Conservation (phyloP, 192 early-diverging fungal genomes). For the Pilaira anomala region DNA sequence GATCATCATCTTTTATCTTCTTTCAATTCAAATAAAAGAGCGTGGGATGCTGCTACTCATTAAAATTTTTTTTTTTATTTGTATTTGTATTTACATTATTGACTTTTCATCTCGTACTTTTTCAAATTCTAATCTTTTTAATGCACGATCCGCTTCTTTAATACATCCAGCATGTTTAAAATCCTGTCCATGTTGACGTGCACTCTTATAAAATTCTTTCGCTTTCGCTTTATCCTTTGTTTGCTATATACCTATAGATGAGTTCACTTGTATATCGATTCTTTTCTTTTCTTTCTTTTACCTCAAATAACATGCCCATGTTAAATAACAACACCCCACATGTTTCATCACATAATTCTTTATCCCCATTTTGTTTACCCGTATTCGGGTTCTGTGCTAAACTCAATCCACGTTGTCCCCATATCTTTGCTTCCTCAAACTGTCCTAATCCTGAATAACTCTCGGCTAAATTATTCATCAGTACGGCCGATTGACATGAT, state of each 20-base stretch:
- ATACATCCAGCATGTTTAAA: slow-evolving; percentile 38
- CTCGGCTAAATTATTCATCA: slow-evolving; percentile 62
- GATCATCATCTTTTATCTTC: neutral
- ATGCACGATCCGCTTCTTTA: slow-evolving; percentile 39
- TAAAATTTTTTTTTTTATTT: slow-evolving; percentile 1
- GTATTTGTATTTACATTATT: slow-evolving; percentile 12
- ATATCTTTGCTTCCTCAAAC: slow-evolving; percentile 47
- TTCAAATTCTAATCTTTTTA: slow-evolving; percentile 36
- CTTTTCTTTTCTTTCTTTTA: too few relatives aligned
- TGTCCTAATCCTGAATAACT: slow-evolving; percentile 48
- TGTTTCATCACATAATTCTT: slow-evolving; percentile 46
- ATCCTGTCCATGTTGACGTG: slow-evolving; percentile 41
- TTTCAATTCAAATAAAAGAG: neutral
- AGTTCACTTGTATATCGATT: too few relatives aligned
- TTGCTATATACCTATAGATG: too few relatives aligned
- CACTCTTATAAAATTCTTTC: slow-evolving; percentile 37
- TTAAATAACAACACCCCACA: slow-evolving; percentile 56
- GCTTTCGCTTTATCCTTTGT: slow-evolving; percentile 39
- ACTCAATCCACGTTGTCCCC: slow-evolving; percentile 53
- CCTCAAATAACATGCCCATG: slow-evolving; percentile 57
- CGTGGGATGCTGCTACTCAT: neutral
- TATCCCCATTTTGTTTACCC: slow-evolving; percentile 30
- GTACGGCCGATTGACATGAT: slow-evolving; percentile 48
- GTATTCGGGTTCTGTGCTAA: slow-evolving; percentile 43
- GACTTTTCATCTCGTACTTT: neutral